Conservation (phyloP, 352 stramenopile genomes). For the Phytophthora quininea region DNA sequence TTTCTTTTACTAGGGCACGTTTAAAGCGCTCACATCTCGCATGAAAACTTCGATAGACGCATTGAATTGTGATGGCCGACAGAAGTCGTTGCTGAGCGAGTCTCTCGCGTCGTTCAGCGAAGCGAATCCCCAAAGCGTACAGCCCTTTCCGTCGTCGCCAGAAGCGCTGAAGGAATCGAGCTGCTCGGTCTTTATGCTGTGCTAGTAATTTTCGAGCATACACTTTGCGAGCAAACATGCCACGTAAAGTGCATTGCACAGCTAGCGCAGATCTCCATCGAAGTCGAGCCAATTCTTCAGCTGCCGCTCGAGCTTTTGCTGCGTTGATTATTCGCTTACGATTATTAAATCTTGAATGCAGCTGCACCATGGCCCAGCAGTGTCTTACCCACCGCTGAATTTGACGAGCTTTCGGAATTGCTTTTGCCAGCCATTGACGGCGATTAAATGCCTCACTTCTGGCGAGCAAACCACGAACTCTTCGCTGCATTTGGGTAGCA, state of each 20-base stretch:
- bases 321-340: conserved; percentile 38
- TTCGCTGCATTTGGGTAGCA: conserved; percentile 37
- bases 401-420: conserved; percentile 5
- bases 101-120: conserved; percentile 48
- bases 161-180: conserved; percentile 48
- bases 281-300: conserved; percentile 32
- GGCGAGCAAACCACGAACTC: conserved; percentile 32
- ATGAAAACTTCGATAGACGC: conserved; percentile 33
- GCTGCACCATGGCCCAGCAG: conserved; percentile 10
- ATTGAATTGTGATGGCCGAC: conserved; percentile 48
- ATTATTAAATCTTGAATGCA: conserved; percentile 32
- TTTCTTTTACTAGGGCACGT: conserved; percentile 23
- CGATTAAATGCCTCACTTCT: conserved; percentile 17
- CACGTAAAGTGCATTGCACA: conserved; percentile 50
- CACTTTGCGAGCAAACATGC: conserved; percentile 36
- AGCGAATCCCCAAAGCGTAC: conserved; percentile 61
- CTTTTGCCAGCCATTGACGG: conserved; percentile 26
- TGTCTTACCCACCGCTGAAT: conserved; percentile 36
- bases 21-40: conserved; percentile 16
- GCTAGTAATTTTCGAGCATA: conserved; percentile 22
- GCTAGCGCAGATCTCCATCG: conserved; percentile 27
- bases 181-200: conserved; percentile 36
- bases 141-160: conserved; percentile 46
- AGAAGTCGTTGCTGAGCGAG: conserved; percentile 33
- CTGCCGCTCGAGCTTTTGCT: conserved; percentile 25